Base-by-base conservation (phyloP, 2,329 filamentous ascomycete species). In the Chrysosporium keratinophilum region DNA sequence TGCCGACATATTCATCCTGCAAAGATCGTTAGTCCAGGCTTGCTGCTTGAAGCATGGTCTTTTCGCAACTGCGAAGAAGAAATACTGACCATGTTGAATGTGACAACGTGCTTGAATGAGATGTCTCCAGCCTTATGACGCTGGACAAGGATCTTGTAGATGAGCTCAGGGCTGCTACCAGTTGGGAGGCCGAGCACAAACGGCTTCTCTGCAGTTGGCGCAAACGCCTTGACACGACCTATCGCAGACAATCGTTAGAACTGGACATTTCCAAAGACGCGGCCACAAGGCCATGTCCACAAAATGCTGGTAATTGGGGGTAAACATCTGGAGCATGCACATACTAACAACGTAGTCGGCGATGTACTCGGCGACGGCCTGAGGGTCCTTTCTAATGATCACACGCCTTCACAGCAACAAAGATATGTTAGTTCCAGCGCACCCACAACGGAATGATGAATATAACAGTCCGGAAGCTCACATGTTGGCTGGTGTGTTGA, bases 61-160 rank as follows among this genome's bases (percentile, higher is more conserved):
- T 15, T 12, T 28, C 9, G 37, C 15, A 20, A 17, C 20, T 11
- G 34, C 9, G 4, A 44, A 43, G 10, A 28, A 10, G 56, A 41
- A 72, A 20, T 23, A 28, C 43, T 40, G 77, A 85, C 83, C 88
- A 93, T 93, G 71, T 93, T 93, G 77, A 94, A 94, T 23, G 88
- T 94, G 65, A 93, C 80, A 64, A 94, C 87, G 84, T 94, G 81
- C 65, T 84, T 83, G 68, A 94, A 94, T 1, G 87, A 91, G 64
- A 94, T 83, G 65, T 87, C 66, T 50, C 61, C 64, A 39, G 66
- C 64, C 55, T 70, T 69, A 62, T 70, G 64, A 37, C 66, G 65
- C 59, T 72, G 63, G 47, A 93, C 87, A 23, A 94, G 78, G 61
- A 83, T 78, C 67, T 82, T 81, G 74, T 94, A 94, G 60, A 93